Conservation (phyloP, 345 rosid genomes). For the Atalantia buxifolia region DNA sequence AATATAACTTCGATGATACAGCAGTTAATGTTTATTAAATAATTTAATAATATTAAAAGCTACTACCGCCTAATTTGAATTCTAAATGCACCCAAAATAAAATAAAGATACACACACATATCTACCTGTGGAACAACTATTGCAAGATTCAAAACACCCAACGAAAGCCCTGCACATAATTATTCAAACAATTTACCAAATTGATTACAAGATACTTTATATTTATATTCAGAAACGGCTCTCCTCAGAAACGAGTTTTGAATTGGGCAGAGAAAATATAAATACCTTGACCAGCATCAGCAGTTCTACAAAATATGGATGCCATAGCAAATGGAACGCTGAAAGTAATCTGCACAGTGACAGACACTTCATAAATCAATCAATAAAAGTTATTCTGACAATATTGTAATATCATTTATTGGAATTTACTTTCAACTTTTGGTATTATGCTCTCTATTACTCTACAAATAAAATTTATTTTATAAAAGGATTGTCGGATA, state of each 20-base stretch:
- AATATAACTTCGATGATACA: no score
- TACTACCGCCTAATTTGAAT: no score
- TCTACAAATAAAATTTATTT: no score
- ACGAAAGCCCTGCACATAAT: conserved; percentile 56
- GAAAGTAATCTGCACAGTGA: conserved; percentile 56
- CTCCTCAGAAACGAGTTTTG: background rate
- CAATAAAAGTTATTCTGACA: background rate
- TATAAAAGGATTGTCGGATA: no score
- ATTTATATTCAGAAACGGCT: background rate
- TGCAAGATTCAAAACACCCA: conserved; percentile 77
- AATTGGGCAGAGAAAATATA: background rate
- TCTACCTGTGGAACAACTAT: conserved; percentile 84
- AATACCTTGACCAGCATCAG: conserved; percentile 89
- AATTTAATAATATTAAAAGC: no score
- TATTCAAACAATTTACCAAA: background rate
- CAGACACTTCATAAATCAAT: background rate
- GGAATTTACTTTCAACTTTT: background rate
- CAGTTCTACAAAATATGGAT: conserved; percentile 55
- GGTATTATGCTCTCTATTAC: background rate
- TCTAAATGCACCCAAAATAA: rapidly evolving
- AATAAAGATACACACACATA: background rate
- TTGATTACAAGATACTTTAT: background rate
- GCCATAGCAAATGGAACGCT: conserved; percentile 93
- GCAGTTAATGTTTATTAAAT: no score
- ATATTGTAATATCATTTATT: no score